A percentile compares a stretch with the other conserved stretches of the same genome.
phyloP scores from a whole-genome alignment of 257 asterid species.

The Solanum dulcamara region DNA sequence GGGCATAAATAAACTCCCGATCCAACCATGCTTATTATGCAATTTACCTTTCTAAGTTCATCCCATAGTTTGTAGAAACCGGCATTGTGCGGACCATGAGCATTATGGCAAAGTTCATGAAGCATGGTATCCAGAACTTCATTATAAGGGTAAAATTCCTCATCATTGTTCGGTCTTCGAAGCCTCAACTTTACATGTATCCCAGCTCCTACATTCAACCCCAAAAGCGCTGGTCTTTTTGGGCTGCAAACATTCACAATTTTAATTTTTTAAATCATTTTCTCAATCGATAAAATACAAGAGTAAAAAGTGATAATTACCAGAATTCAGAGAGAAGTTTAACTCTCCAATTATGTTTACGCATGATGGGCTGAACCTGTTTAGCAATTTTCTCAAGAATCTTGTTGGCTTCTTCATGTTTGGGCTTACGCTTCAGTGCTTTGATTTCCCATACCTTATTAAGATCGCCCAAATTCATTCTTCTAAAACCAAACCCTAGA shows the following conservation, averaged over 20 bases:
- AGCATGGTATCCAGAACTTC: constrained; percentile 90
- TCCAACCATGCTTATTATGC: neutral
- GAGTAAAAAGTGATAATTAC: constrained; percentile 9
- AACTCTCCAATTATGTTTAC: constrained; percentile 87
- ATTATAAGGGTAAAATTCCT: constrained; percentile 59
- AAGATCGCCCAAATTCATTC: constrained; percentile 58
- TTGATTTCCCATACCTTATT: constrained; percentile 77
- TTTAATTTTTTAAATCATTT: neutral
- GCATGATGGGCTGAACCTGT: constrained; percentile 94
- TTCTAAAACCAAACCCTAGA: neutral
- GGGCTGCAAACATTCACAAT: constrained; percentile 41
- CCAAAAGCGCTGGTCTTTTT: constrained; percentile 39
- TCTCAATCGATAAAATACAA: neutral
- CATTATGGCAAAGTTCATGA: constrained; percentile 90
- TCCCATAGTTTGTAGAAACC: constrained; percentile 95
- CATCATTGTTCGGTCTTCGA: constrained; percentile 56
- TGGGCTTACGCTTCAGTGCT: constrained; percentile 66
- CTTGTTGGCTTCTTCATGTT: constrained; percentile 53
- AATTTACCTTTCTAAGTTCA: constrained; percentile 62
- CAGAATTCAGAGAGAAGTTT: constrained; percentile 80
- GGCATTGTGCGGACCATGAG: constrained; percentile 78
- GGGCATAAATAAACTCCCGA: neutral
- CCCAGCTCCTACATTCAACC: constrained; percentile 79
- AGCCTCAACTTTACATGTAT: constrained; percentile 75
- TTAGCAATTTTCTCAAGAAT: constrained; percentile 59